Evolutionary conservation across 257 asterid genomes (phyloP).

Genomic region (Gentiana macrophylla): DNA sequence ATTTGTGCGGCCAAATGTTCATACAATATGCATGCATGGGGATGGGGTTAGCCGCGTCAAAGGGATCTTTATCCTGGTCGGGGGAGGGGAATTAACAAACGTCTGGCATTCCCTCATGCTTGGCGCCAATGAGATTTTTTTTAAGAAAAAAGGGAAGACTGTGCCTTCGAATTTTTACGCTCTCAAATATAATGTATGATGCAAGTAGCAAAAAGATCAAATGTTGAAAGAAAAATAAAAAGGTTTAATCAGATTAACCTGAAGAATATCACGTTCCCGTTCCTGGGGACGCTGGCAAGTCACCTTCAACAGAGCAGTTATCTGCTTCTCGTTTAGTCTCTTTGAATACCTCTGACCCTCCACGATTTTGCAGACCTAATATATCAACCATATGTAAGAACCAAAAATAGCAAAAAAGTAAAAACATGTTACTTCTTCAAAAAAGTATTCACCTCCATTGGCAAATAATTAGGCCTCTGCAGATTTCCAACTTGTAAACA

Average conservation of each 20-base stretch:
- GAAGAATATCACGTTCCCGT: constrained; percentile 67
- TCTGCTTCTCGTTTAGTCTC: constrained; percentile 86
- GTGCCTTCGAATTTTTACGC: no score
- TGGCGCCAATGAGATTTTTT: no score
- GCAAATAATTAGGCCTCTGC: constrained; percentile 79
- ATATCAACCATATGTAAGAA: background rate
- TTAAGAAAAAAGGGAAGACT: no score
- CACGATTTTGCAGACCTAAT: constrained; percentile 88
- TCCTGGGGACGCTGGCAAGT: constrained; percentile 96
- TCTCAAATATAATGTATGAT: no score
- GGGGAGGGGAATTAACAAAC: no score
- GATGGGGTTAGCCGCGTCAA: no score
- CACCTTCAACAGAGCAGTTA: constrained; percentile 79
- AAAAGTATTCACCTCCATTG: constrained; percentile 70
- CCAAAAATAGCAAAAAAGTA: background rate
- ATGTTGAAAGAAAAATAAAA: constrained; percentile 1
- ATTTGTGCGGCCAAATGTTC: no score
- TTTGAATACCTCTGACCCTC: constrained; percentile 94
- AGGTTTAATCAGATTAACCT: constrained; percentile 21
- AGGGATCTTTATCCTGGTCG: no score
- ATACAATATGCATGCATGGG: no score
- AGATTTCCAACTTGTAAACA: constrained; percentile 94
- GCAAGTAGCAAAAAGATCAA: background rate
- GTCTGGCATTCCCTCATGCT: no score
- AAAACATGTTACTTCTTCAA: background rate